phyloP scores from a whole-genome alignment of 805 yeast genomes.

The Barnettozyma populi region DNA sequence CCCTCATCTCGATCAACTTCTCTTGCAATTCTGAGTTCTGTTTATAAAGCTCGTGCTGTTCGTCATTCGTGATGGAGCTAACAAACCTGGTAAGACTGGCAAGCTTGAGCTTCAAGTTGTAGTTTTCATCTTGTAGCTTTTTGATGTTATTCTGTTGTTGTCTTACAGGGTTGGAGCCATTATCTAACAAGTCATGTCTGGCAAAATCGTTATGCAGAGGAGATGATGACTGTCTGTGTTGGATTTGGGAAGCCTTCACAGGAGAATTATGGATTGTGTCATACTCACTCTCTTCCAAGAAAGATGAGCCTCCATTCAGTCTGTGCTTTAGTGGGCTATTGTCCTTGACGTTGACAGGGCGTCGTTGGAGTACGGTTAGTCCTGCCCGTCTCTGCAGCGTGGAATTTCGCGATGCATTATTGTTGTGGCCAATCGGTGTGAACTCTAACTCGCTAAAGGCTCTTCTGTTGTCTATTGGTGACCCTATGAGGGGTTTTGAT shows the following conservation, averaged over 20 bases:
- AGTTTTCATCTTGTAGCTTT: conserved; percentile 37
- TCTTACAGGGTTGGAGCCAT: conserved; percentile 27
- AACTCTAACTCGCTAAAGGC: conserved; percentile 29
- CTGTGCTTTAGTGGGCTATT: conserved; percentile 17
- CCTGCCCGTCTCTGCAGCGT: neutral
- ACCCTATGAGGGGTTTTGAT: conserved; percentile 24
- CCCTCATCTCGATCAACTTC: conserved; percentile 18
- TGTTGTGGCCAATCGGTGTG: conserved; percentile 36
- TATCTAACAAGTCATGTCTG: conserved; percentile 17
- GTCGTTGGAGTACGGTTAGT: neutral
- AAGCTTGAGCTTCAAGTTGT: conserved; percentile 38
- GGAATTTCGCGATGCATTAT: neutral
- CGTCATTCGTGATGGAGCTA: conserved; percentile 33
- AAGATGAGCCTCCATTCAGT: conserved; percentile 25
- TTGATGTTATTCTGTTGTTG: conserved; percentile 27
- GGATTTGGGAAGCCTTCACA: neutral
- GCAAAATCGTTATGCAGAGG: conserved; percentile 16
- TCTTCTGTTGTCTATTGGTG: conserved; percentile 22
- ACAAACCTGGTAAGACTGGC: conserved; percentile 36
- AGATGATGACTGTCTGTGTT: conserved; percentile 12
- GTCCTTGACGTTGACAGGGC: conserved; percentile 13
- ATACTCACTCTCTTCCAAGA: conserved; percentile 21
- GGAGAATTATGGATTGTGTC: conserved; percentile 19
- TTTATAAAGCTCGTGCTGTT: conserved; percentile 31
- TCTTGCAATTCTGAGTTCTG: conserved; percentile 32